Evolutionary conservation across 768 basidiomycete genomes (phyloP), one percentile per base, ranked within the genome.

Genomic region (Suillus americanus): DNA sequence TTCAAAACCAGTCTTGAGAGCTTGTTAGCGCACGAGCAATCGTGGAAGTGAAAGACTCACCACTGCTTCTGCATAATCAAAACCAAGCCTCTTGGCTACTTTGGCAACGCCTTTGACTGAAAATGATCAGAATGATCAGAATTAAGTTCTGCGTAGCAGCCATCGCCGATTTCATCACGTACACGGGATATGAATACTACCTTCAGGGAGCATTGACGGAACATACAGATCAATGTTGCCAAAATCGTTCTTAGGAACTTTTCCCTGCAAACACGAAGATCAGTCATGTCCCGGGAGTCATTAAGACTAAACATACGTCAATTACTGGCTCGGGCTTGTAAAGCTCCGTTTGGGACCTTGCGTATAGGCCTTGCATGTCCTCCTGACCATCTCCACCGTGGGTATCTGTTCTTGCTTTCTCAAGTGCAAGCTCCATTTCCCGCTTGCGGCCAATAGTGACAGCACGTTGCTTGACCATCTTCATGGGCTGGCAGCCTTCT

Each of bases 211-310:
- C 97, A 99, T 99, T 4, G 93, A 89, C 35, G 93, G 90, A 30
- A 92, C 93, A 75, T 97, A 99, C 30, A 99, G 78, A 78, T 99
- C 97, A 67, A 99, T 92, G 74, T 98, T 99, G 20, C 97, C 97
- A 74, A 97, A 99, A 67, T 89, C 87, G 71, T 99, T 99, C 79
- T 93, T 96, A 7, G 95, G 95, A 37, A 99, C 85, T 73, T 86
- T 88, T 38, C 97, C 97, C 96, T 99, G 71, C 33, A 46, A 67
- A 64, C 46, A 62, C 41, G 3, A 20, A 60, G 46, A 40, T 55
- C 67, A 46, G 61, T 69, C 33, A 67, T 28, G 48, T 38, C 23
- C 37, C 18, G 60, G 37, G 61, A 63, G 30, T 41, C 30, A 54
- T 54, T 57, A 43, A 25, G 60, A 55, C 40, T 60, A 66, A 50